These are phyloP conservation scores for Suillus sp. DNA, from an alignment of 768 basidiomycete genomes.

Conservation along the genomic window DNA sequence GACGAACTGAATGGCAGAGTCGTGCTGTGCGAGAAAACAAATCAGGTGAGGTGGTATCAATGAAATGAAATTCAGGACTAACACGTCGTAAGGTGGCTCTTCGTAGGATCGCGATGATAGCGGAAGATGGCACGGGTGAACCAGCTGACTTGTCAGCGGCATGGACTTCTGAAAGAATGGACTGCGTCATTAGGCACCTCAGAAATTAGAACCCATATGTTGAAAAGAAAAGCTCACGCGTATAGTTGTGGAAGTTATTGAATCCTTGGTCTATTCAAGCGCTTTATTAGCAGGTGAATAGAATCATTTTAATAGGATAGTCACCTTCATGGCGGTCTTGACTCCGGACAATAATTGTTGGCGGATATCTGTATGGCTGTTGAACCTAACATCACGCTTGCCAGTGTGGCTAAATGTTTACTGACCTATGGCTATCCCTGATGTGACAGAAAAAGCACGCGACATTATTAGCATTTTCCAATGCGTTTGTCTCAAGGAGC, in stretches of 20 bases:
- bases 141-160: slow-evolving; percentile 59
- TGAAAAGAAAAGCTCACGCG: slow-evolving; percentile 44
- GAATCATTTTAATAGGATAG: slow-evolving; percentile 9
- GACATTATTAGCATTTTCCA: background rate
- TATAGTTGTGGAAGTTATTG: slow-evolving; percentile 55
- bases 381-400: background rate
- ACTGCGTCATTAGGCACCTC: slow-evolving; percentile 40
- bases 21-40: slow-evolving; percentile 42
- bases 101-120: slow-evolving; percentile 54
- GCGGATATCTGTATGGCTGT: slow-evolving; percentile 49
- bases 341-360: slow-evolving; percentile 52
- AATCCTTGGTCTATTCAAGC: slow-evolving; percentile 53
- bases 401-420: background rate
- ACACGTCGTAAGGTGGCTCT: slow-evolving; percentile 64
- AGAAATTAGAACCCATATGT: background rate
- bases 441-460: background rate
- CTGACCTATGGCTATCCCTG: slow-evolving; percentile 4
- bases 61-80: slow-evolving; percentile 29
- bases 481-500: background rate
- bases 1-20: slow-evolving; percentile 57
- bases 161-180: slow-evolving; percentile 70
- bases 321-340: slow-evolving; percentile 71
- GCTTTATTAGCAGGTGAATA: background rate
- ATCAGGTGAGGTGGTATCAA: slow-evolving; percentile 12
- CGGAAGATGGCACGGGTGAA: slow-evolving; percentile 47